Conservation (phyloP, 352 stramenopile species). For the Pythium coloratum region DNA sequence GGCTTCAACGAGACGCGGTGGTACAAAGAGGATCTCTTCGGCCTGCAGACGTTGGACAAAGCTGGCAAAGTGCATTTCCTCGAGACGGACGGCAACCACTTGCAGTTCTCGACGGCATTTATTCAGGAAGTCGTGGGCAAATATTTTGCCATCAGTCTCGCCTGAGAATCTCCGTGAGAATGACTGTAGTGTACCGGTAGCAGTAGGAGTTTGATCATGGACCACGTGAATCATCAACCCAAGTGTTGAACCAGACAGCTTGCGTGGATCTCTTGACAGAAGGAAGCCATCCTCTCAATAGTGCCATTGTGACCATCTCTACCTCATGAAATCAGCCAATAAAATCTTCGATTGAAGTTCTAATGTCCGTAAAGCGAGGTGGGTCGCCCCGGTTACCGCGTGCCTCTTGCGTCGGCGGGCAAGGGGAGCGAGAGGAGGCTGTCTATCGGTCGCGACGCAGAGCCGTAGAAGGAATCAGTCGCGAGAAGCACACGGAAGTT, state of each 20-base stretch:
- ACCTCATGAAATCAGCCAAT: neutral
- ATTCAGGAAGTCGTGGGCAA: slow-evolving; percentile 81
- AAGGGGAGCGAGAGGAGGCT: neutral
- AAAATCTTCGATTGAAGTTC: neutral
- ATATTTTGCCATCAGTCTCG: slow-evolving; percentile 55
- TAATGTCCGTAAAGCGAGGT: slow-evolving; percentile 2
- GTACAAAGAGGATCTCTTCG: slow-evolving; percentile 92
- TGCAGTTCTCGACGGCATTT: slow-evolving; percentile 87
- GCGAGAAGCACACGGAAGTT: neutral
- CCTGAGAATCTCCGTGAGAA: neutral
- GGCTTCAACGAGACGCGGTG: slow-evolving; percentile 92
- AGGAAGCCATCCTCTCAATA: slow-evolving; percentile 17
- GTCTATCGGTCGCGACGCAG: neutral
- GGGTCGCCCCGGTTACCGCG: neutral
- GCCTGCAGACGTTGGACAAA: slow-evolving; percentile 83
- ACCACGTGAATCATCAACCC: slow-evolving; percentile 8
- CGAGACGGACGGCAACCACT: slow-evolving; percentile 88
- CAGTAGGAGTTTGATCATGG: neutral
- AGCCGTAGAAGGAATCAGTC: slow-evolving; percentile 19
- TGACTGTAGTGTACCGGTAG: neutral
- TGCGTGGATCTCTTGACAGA: slow-evolving; percentile 19
- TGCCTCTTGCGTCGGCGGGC: slow-evolving; percentile 1
- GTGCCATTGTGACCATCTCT: neutral
- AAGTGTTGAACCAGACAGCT: slow-evolving; percentile 20
- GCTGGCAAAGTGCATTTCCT: slow-evolving; percentile 90